Conservation (phyloP, 345 rosid species). For the Salix brachista region DNA sequence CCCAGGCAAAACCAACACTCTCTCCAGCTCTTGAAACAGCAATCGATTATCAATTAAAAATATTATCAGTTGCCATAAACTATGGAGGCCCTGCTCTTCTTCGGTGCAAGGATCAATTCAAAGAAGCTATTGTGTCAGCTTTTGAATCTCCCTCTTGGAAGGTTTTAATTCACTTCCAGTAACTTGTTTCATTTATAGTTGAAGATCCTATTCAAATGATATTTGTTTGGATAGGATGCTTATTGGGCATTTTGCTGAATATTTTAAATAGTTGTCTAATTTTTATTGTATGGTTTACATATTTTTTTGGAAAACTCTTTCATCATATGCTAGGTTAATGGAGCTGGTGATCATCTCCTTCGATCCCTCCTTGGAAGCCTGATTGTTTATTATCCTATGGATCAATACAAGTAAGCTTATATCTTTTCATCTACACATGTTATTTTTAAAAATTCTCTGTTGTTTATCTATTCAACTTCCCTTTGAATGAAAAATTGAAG, state of each 20-base stretch:
- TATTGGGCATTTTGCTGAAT: background rate
- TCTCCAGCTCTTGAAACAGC: conserved; percentile 96
- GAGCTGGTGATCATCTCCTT: conserved; percentile 92
- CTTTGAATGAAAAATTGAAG: conserved; percentile 10
- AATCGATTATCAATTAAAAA: conserved; percentile 87
- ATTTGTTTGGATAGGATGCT: conserved; percentile 5
- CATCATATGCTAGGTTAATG: conserved; percentile 62
- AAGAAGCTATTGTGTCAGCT: conserved; percentile 72
- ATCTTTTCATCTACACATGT: conserved; percentile 3
- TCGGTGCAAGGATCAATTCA: conserved; percentile 59
- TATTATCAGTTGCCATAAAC: conserved; percentile 79
- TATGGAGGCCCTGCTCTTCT: conserved; percentile 90
- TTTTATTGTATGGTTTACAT: conserved; percentile 1
- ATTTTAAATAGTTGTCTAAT: background rate
- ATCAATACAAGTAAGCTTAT: conserved; percentile 71
- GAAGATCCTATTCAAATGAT: background rate
- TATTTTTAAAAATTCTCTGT: conserved; percentile 1
- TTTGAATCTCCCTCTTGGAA: conserved; percentile 96
- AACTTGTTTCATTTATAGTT: conserved; percentile 12
- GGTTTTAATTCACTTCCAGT: conserved; percentile 39
- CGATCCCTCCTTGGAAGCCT: conserved; percentile 87
- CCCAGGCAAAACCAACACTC: conserved; percentile 62
- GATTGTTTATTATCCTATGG: conserved; percentile 80
- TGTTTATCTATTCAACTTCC: background rate
- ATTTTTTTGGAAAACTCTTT: conserved; percentile 10